A percentile compares a stretch with the other conserved stretches of the same genome.
These are phyloP conservation scores for Acaromyces ingoldii DNA, from an alignment of 1,284 basidiomycete species.

Conservation along the genomic window DNA sequence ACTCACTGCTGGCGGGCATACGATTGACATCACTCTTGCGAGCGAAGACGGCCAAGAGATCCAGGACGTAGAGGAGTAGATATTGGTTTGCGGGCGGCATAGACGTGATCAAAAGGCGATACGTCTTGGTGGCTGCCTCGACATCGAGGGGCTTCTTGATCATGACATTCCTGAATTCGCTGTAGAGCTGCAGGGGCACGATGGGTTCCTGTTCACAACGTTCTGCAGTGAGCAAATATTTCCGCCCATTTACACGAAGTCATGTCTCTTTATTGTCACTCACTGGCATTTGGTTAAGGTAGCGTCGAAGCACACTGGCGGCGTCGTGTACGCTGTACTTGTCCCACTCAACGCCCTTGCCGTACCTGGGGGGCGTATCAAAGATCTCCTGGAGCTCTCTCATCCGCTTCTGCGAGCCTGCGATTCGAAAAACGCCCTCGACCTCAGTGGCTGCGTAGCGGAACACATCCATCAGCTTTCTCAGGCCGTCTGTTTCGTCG, in stretches of 20 bases:
- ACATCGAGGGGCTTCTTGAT: conserved; percentile 33
- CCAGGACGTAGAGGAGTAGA: conserved; percentile 89
- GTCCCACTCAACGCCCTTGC: conserved; percentile 88
- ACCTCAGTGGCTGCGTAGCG: conserved; percentile 72
- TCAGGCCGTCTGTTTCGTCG: conserved; percentile 1
- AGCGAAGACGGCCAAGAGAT: conserved; percentile 89
- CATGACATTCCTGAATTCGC: conserved; percentile 75
- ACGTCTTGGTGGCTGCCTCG: conserved; percentile 53
- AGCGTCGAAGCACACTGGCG: conserved; percentile 89
- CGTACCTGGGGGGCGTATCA: conserved; percentile 82
- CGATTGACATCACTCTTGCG: conserved; percentile 84
- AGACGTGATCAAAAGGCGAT: conserved; percentile 75
- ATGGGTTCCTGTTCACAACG: conserved; percentile 75
- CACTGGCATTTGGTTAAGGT: conserved; percentile 92
- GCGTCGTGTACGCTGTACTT: conserved; percentile 90
- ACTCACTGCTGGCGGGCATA: conserved; percentile 88
- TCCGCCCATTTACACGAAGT: conserved; percentile 12
- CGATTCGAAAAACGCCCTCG: conserved; percentile 83
- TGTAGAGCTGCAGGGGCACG: conserved; percentile 80
- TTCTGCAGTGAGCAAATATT: neutral
- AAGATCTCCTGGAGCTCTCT: conserved; percentile 86
- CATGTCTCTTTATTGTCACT: conserved; percentile 49
- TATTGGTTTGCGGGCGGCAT: conserved; percentile 87
- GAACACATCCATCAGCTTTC: conserved; percentile 10
- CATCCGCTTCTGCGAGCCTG: conserved; percentile 80